A percentile compares a stretch with the other conserved stretches of the same genome.
These are phyloP conservation scores for Irpex lacteus DNA, from an alignment of 1,284 basidiomycete species.

Conservation along the genomic window DNA sequence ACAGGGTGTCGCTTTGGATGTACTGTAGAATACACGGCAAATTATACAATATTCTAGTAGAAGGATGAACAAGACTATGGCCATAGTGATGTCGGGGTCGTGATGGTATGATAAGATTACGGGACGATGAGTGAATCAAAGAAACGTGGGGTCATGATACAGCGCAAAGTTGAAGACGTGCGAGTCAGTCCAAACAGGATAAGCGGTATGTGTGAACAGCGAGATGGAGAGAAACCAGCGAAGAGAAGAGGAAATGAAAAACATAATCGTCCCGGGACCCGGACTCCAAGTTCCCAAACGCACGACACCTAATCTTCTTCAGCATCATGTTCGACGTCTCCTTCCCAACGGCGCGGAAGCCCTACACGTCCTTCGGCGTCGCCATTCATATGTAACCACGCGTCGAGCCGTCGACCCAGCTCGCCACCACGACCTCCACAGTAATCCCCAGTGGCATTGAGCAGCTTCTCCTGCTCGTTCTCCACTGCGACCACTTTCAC, in stretches of 20 bases:
- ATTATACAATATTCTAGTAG: neutral
- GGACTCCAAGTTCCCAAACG: too few relatives aligned
- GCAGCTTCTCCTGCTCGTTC: conserved; percentile 56
- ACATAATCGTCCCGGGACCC: neutral
- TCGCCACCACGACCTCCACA: conserved; percentile 77
- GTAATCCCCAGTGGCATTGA: conserved; percentile 66
- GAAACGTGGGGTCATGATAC: neutral
- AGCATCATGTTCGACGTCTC: conserved; percentile 20
- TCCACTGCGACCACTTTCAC: conserved; percentile 47
- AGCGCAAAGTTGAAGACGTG: neutral
- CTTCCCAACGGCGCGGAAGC: conserved; percentile 28
- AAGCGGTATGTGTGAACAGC: neutral
- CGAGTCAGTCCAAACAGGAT: neutral
- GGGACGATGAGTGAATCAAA: neutral
- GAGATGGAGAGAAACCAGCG: neutral
- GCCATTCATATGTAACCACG: conserved; percentile 49
- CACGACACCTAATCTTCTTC: too few relatives aligned
- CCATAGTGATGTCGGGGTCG: neutral
- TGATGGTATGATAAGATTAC: neutral
- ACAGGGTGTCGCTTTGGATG: neutral
- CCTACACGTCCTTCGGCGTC: conserved; percentile 30
- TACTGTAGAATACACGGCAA: neutral
- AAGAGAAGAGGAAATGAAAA: neutral
- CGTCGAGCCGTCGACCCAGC: conserved; percentile 67
- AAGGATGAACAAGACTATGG: neutral